phyloP scores from a whole-genome alignment of 306 rosid genomes.

The Cucurbita moschata region DNA sequence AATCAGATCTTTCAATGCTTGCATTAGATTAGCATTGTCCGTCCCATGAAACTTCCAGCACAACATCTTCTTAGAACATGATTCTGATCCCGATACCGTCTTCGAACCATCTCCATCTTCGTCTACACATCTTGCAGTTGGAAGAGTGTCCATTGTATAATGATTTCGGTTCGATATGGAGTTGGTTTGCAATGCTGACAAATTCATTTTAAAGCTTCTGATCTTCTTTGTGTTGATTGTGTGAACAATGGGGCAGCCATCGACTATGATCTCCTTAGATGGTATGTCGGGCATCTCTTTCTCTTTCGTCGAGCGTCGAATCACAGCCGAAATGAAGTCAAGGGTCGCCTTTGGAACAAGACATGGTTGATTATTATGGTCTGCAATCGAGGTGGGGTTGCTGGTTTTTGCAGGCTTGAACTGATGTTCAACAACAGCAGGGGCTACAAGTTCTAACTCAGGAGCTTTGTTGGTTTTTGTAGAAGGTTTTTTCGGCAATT shows the following conservation, averaged over 20 bases:
- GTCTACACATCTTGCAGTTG: not conserved
- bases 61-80: not conserved
- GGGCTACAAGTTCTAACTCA: not conserved
- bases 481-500: not conserved
- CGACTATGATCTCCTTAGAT: not conserved
- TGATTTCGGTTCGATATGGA: not conserved
- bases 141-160: not conserved
- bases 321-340: not conserved
- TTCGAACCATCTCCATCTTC: not conserved
- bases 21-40: not conserved
- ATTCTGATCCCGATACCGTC: not conserved
- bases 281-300: not conserved
- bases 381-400: not conserved
- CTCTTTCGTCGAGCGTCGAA: not conserved
- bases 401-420: not conserved
- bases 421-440: not conserved
- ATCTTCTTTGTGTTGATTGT: not conserved
- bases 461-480: not conserved
- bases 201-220: not conserved
- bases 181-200: not conserved
- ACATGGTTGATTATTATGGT: not conserved
- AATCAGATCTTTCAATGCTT: not conserved
- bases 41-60: not conserved
- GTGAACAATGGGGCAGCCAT: not conserved
- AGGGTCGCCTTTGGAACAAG: not conserved